Base-by-base conservation (phyloP, 805 yeast genomes). In the Ogataea siamensis region DNA sequence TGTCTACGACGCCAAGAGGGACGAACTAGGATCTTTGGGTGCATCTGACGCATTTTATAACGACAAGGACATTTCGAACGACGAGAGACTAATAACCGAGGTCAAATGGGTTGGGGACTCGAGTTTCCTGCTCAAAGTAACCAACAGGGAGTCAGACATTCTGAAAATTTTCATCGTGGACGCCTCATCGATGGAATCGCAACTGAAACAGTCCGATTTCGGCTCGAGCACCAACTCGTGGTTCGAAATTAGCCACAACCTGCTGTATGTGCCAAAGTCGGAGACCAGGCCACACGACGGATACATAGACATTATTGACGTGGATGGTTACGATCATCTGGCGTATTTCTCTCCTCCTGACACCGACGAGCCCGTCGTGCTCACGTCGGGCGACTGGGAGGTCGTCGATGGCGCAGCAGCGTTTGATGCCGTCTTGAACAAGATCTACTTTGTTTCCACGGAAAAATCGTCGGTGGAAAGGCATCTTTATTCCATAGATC, bases 351-450 rank as follows among this genome's bases (percentile, higher is more conserved):
- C 85, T 2, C 93, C 95, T 5, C 77, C 87, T 2, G 67, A 71
- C 17, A 58, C 81, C 5, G 45, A 76, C 0, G 60, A 62, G 11
- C 87, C 87, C 3, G 52, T 51, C 2, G 57, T 83, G 15, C 70
- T 95, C 32, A 85, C 93, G 1, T 41, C 61, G 3, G 99, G 99
- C 5, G 63, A 73, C 1, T 93, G 96, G 95, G 99, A 93, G 60
- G 95, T 93, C n/a, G 83, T 76, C 18, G 73, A 69, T 44, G 89
- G 87, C 2, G 78, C 83, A 2, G 66, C 81, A 2, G 73, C 81
- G 0, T 77, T 76, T 61, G 87, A 83, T 53, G 64, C 62, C 35
- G 63, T 66, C 5, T 64, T 62, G 20, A 73, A 71, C 37, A 69
- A 74, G 47, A 72, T 79, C 11, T 83, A 79, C 57, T 93, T 79